phyloP scores from a whole-genome alignment of 129 eudicot species.

The Gnaphalium uliginosum region DNA sequence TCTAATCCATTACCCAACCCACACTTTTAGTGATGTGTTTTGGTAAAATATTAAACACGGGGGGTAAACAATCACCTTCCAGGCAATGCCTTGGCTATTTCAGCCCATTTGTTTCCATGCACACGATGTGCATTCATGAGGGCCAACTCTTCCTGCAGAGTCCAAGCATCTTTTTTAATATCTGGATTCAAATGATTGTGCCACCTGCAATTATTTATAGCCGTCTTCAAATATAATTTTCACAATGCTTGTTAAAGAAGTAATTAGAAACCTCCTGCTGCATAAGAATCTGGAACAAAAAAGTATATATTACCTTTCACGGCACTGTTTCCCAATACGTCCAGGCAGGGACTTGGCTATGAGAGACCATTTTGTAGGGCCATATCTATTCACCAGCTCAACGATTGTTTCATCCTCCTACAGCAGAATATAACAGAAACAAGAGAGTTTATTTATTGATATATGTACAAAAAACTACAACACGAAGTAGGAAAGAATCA shows the following conservation, averaged over 20 bases:
- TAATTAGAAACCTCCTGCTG: neutral
- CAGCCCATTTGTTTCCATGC: slow-evolving; percentile 98
- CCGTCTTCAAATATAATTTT: slow-evolving; percentile 9
- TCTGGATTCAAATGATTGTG: slow-evolving; percentile 93
- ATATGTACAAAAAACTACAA: slow-evolving; percentile 12
- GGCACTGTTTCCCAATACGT: slow-evolving; percentile 98
- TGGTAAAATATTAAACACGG: neutral
- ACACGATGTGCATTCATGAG: slow-evolving; percentile 75
- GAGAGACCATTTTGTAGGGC: slow-evolving; percentile 95
- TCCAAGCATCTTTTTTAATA: slow-evolving; percentile 92
- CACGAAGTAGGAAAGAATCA: neutral
- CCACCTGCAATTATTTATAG: slow-evolving; percentile 68
- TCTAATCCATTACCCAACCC: neutral
- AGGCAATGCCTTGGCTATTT: slow-evolving; percentile 81
- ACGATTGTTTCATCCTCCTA: slow-evolving; percentile 94
- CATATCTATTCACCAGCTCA: slow-evolving; percentile 74
- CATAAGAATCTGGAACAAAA: neutral
- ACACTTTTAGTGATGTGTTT: neutral
- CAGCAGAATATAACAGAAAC: slow-evolving; percentile 12
- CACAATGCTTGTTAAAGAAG: neutral
- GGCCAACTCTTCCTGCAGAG: slow-evolving; percentile 71
- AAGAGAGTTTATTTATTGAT: neutral
- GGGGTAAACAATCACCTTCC: slow-evolving; percentile 63
- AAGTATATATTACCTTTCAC: slow-evolving; percentile 68
- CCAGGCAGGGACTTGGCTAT: slow-evolving; percentile 95